Evolutionary conservation across 2,329 filamentous ascomycete genomes (phyloP).

Genomic region (Septoria linicola): DNA sequence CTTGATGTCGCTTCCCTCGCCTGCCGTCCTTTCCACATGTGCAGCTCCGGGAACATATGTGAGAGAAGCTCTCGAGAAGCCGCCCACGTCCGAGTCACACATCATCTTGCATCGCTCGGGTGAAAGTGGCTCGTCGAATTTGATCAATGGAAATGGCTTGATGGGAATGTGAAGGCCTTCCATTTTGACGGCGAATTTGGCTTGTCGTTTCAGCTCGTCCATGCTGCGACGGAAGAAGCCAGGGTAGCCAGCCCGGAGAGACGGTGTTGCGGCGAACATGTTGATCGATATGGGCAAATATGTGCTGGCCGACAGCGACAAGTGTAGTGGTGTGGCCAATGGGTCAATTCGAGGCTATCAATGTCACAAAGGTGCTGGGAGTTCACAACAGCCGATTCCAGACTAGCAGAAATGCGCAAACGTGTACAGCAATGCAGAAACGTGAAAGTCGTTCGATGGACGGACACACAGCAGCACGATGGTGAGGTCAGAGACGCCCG

Average conservation of each 20-base stretch:
- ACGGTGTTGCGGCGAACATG: conserved; percentile 28
- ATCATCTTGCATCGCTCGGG: conserved; percentile 66
- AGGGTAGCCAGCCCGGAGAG: conserved; percentile 31
- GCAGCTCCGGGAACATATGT: conserved; percentile 52
- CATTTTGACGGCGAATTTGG: conserved; percentile 61
- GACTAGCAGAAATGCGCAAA: no score
- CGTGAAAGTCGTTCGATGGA: conserved; percentile 4
- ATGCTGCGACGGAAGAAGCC: conserved; percentile 60
- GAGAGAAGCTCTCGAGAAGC: conserved; percentile 72
- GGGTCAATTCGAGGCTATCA: no score
- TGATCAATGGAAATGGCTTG: conserved; percentile 63
- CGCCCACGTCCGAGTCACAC: conserved; percentile 80
- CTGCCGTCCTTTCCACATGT: conserved; percentile 22
- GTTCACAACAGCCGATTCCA: no score
- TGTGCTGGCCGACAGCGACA: background rate
- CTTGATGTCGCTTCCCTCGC: conserved; percentile 17
- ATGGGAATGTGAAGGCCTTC: conserved; percentile 67
- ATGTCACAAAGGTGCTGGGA: no score
- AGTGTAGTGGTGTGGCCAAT: no score
- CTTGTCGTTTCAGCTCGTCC: conserved; percentile 58
- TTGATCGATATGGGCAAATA: background rate
- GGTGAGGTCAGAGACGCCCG: conserved; percentile 12
- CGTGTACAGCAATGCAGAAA: background rate
- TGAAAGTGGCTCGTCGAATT: conserved; percentile 56
- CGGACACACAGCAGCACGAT: no score